Evolutionary conservation across 768 basidiomycete species (phyloP).

Genomic region (Tylopilus balloui): DNA sequence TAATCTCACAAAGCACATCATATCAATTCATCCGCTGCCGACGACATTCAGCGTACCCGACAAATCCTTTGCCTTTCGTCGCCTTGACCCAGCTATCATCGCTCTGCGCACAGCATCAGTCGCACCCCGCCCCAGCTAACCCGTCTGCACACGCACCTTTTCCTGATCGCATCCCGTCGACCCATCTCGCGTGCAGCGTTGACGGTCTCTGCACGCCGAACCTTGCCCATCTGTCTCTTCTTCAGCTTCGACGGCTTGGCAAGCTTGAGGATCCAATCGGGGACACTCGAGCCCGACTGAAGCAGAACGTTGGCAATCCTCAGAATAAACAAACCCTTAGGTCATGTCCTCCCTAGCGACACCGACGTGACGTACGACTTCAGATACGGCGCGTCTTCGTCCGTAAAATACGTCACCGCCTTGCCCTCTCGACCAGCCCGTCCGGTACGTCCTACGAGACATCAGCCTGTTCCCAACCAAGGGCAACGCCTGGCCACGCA

Average conservation of each 20-base stretch:
- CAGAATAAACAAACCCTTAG: constrained; percentile 4
- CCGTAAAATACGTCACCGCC: constrained; percentile 93
- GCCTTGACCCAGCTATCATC: constrained; percentile 73
- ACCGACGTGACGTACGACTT: constrained; percentile 61
- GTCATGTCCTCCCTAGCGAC: constrained; percentile 1
- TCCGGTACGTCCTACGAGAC: constrained; percentile 76
- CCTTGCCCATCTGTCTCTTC: constrained; percentile 78
- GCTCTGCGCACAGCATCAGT: constrained; percentile 44
- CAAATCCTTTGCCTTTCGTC: constrained; percentile 52
- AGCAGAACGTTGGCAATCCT: constrained; percentile 96
- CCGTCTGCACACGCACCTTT: constrained; percentile 45
- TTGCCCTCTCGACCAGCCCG: constrained; percentile 89
- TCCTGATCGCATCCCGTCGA: constrained; percentile 66
- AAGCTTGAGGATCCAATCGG: constrained; percentile 94
- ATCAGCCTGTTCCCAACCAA: constrained; percentile 2
- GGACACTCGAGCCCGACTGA: constrained; percentile 85
- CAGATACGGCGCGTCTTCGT: constrained; percentile 87
- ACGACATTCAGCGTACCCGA: constrained; percentile 5
- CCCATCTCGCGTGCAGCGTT: constrained; percentile 68
- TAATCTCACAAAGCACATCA: constrained; percentile 10
- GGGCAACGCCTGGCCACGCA: constrained; percentile 24
- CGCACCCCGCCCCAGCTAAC: background rate
- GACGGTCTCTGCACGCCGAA: constrained; percentile 72
- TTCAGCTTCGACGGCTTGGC: constrained; percentile 90
- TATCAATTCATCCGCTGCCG: constrained; percentile 7